Conservation (phyloP, 2,329 filamentous ascomycete species). For the Colletotrichum nymphaeae region DNA sequence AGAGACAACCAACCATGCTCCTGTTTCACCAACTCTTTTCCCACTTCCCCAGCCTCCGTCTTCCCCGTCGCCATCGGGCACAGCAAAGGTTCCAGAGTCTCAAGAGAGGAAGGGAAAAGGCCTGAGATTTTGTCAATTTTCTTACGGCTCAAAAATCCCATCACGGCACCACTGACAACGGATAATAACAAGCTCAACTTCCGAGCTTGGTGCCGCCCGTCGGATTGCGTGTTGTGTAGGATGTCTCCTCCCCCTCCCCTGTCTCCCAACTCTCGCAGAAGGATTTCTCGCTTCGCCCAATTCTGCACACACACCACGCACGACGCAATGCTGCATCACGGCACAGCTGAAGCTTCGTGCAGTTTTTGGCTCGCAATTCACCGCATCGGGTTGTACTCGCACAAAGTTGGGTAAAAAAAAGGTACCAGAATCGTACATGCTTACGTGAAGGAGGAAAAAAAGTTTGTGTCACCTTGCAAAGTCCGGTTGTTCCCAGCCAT, state of each 20-base stretch:
- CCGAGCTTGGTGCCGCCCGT: conserved; percentile 6
- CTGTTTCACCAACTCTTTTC: not conserved
- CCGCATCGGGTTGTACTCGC: conserved; percentile 18
- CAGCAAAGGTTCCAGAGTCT: not conserved
- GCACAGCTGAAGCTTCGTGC: conserved; percentile 2
- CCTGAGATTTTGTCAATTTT: not conserved
- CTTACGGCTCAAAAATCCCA: not conserved
- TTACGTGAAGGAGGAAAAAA: not conserved
- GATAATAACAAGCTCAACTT: not conserved
- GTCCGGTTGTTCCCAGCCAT: not conserved
- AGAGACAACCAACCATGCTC: conserved; percentile 12
- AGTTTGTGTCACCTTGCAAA: not conserved
- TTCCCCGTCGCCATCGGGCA: not conserved
- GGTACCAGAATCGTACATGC: conserved; percentile 4
- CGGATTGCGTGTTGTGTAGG: not conserved
- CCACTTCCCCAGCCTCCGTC: not conserved
- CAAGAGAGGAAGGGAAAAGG: not conserved
- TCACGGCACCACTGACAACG: not conserved
- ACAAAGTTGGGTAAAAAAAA: not conserved
- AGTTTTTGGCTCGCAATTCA: not conserved
- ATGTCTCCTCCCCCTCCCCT: not conserved
- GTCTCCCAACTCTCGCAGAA: not conserved
- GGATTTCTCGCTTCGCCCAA: not conserved
- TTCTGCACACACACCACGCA: not conserved
- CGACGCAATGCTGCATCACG: conserved; percentile 14